Percentiles rank a stretch among this genome's conserved stretches.
Conservation (phyloP, 371 early-diverging fungal species). For the Fennellomyces sp. region DNA sequence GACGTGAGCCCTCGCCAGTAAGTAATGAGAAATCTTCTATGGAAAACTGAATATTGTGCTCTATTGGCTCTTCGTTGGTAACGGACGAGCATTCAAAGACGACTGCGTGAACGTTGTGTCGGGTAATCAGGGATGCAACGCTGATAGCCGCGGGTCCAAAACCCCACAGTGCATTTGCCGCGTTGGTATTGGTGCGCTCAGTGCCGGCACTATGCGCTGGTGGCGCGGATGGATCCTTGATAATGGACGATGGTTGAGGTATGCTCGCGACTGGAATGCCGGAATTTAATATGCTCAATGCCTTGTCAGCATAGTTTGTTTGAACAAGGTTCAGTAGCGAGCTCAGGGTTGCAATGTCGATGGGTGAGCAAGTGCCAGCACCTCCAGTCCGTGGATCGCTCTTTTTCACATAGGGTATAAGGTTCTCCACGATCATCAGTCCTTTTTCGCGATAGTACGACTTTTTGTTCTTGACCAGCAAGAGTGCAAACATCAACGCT, state of each 20-base stretch:
- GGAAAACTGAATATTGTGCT: constrained; percentile 51
- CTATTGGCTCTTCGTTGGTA: constrained; percentile 41
- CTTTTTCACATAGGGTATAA: constrained; percentile 61
- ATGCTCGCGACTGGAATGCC: constrained; percentile 47
- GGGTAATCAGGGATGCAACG: constrained; percentile 34
- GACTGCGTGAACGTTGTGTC: constrained; percentile 57
- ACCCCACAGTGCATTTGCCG: constrained; percentile 36
- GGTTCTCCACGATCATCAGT: constrained; percentile 64
- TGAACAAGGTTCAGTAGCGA: constrained; percentile 63
- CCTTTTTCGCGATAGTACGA: constrained; percentile 66
- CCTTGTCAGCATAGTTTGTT: constrained; percentile 68
- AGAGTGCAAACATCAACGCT: constrained; percentile 65
- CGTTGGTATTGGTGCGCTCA: constrained; percentile 10
- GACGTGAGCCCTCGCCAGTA: constrained; percentile 28
- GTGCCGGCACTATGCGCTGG: background rate
- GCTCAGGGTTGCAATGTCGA: constrained; percentile 52
- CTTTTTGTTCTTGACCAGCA: constrained; percentile 66
- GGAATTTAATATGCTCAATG: constrained; percentile 71
- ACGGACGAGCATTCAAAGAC: constrained; percentile 53
- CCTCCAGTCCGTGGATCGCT: constrained; percentile 13
- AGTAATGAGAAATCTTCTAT: constrained; percentile 50
- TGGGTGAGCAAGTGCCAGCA: constrained; percentile 10
- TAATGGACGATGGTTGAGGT: constrained; percentile 8
- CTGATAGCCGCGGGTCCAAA: constrained; percentile 28
- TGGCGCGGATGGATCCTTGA: constrained; percentile 1